Conservation (phyloP, 169 alveolate species). For the Perkinsus olseni region DNA sequence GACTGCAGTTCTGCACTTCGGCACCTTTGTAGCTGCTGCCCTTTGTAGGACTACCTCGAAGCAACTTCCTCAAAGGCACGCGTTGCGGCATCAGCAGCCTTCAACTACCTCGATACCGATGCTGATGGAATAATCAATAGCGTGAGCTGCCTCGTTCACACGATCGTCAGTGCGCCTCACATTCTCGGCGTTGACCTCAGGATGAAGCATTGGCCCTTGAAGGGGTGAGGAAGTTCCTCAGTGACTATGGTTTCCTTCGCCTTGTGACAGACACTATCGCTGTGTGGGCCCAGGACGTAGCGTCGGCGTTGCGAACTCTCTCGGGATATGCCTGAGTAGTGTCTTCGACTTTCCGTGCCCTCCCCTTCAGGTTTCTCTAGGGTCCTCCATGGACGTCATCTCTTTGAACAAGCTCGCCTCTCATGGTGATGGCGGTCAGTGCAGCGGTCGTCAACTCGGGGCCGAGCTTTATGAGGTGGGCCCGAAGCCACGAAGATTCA, state of each 20-base stretch:
- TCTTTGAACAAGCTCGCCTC: neutral
- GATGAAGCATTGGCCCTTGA: neutral
- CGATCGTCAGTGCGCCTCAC: neutral
- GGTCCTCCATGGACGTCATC: neutral
- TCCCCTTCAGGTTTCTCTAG: neutral
- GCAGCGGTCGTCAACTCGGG: neutral
- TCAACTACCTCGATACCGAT: neutral
- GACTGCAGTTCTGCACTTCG: too few relatives aligned
- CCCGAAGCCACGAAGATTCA: neutral
- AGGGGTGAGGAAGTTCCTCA: neutral
- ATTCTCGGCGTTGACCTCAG: neutral
- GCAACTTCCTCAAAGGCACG: neutral
- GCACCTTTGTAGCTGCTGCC: too few relatives aligned
- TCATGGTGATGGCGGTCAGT: neutral
- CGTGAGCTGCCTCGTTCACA: too few relatives aligned
- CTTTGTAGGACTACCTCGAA: neutral
- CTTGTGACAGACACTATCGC: neutral
- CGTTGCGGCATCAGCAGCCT: neutral
- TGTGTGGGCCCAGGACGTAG: neutral
- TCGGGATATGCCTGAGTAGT: too few relatives aligned
- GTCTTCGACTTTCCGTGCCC: neutral
- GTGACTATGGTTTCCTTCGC: neutral
- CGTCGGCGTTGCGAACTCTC: neutral
- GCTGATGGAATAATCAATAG: neutral
- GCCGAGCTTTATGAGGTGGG: neutral